Percentiles rank a stretch among this genome's conserved stretches.
These are phyloP conservation scores for Tricholoma hemisulphureum DNA, from an alignment of 768 basidiomycete genomes.

Conservation along the genomic window DNA sequence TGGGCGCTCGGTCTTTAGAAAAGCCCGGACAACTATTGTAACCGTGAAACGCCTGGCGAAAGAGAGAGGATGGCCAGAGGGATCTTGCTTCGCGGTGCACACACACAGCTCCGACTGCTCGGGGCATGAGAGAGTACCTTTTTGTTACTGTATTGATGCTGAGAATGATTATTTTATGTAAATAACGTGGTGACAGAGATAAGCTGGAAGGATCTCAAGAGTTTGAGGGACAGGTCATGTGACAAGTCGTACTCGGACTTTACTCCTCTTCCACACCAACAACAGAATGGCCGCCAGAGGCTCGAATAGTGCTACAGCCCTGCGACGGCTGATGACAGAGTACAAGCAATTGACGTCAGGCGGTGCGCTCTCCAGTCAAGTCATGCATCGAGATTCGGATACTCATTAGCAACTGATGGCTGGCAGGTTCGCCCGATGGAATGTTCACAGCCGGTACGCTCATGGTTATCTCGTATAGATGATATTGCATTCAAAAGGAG, in stretches of 20 bases:
- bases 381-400: conserved; percentile 2
- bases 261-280: neutral
- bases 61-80: neutral
- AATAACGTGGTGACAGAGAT: no score
- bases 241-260: neutral
- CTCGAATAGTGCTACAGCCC: conserved; percentile 64
- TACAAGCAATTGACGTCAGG: conserved; percentile 83
- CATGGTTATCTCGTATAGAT: neutral
- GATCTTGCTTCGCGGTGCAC: neutral
- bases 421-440: conserved; percentile 78
- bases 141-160: neutral
- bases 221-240: neutral
- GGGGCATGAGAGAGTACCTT: neutral
- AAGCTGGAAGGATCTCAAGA: neutral
- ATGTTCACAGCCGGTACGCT: conserved; percentile 89
- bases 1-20: neutral
- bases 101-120: neutral
- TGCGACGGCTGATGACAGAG: conserved; percentile 88
- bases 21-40: neutral
- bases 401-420: conserved; percentile 1
- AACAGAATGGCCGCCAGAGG: conserved; percentile 52
- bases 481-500: neutral
- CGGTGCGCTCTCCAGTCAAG: conserved; percentile 42
- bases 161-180: no score
- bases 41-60: neutral